Base-by-base conservation (phyloP, 345 rosid species). In the Citrus maxima region DNA sequence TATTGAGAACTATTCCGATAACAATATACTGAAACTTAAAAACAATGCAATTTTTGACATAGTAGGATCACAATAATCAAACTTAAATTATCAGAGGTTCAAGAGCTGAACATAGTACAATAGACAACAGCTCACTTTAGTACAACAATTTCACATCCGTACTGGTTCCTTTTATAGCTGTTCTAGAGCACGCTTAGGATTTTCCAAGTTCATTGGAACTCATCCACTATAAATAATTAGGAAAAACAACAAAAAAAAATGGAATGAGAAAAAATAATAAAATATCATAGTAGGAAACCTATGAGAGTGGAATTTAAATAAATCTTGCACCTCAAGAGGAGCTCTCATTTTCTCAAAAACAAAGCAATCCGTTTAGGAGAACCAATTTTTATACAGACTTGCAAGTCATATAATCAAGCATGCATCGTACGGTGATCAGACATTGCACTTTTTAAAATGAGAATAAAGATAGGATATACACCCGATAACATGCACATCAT, bases 1-100 rank as follows among this genome's bases (percentile, higher is more conserved):
- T 6, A 81, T 77, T 64, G 59, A 51, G 67, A 63, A 59, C 70
- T 49, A 37, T 60, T 40, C 75, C 46, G 27, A 73, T 68, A 27
- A 68, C 35, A 28, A 58, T 10, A 35, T 46, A 55, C 25, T 32
- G 63, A 66, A 35, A 22, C n/a, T 56, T 32, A 19, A 72, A 10
- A 30, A 9, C 65, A 72, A 55, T 32, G 9, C 38, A 32, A 30
- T 4, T 55, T 8, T 12, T 24, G 21, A 72, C 38, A 72, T 19
- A 56, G n/a, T 56, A 61, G 21, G 32, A 72, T 27, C 46, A 54
- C 13, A 72, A 58, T 7, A 18, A 56, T n/a, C 19, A 35, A 58
- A 60, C 18, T 30, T 40, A 38, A 27, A 74, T 37, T 61, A 61
- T 14, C 10, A 2, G 28, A 38, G 10, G 62, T 4, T 16, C 34